Base-by-base conservation (phyloP, 768 basidiomycete species). In the Boletellus emodensis region DNA sequence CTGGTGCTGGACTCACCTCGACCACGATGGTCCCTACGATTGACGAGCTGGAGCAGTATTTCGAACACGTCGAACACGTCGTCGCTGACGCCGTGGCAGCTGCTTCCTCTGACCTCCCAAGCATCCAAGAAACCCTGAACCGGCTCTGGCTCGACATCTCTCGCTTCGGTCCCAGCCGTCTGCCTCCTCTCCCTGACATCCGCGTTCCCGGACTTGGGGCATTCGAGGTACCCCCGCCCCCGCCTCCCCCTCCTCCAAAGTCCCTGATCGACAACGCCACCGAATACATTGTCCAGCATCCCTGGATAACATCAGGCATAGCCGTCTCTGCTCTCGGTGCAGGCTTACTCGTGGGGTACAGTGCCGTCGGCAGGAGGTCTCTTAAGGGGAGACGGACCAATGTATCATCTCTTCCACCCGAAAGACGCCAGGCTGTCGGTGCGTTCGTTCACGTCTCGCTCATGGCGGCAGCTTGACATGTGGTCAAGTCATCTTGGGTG, bases 81-180 rank as follows among this genome's bases (percentile, higher is more conserved):
- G 67, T 90, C 64, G 73, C 75, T 44, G 68, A 77, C 30, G 79
- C 83, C 11, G 60, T 85, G 20, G 70, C 78, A 38, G 71, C 79
- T 14, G 83, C 79, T 5, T 77, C 81, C 0, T 74, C 80, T 28
- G 80, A 81, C 58, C 70, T 89, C 40, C 81, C 83, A 36, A 80
- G 75, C 56, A 71, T 89, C 41, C 79, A 80, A 49, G 84, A 89
- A 52, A 76, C 81, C 28, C 67, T 84, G 18, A 77, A 86, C 56
- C 78, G 82, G 22, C 73, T 91, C 49, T 90, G 87, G 85, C 68
- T 80, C 20, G 90, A 93, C 61, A 80, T 93, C 53, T 77, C 86
- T 41, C 83, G 90, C 49, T 90, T 87, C 64, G 89, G 90, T 20
- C 88, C 86, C 15, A 67, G 72, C 52, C 64, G 66, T n/a, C 51